Percentiles rank a stretch among this genome's conserved stretches.
Conservation (phyloP, 129 eudicot species). For the Helianthus tuberosus region DNA sequence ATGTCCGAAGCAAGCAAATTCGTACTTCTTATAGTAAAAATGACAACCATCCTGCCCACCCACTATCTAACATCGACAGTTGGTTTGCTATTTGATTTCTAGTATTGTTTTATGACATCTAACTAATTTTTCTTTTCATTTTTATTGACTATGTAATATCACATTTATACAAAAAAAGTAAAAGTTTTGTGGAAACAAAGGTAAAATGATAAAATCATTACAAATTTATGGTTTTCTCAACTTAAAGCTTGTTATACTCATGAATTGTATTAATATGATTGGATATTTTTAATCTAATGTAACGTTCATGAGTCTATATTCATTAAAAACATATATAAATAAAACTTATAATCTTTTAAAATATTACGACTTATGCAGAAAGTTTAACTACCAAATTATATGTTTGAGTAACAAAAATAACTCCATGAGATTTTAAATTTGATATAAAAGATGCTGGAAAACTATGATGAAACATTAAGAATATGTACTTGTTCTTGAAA, state of each 20-base stretch:
- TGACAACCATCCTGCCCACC: conserved; percentile 6
- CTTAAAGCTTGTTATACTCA: background rate
- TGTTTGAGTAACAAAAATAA: background rate
- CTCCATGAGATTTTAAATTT: background rate
- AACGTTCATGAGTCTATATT: background rate
- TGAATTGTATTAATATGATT: background rate
- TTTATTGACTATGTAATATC: background rate
- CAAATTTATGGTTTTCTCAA: background rate
- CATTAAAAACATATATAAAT: background rate
- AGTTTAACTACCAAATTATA: background rate
- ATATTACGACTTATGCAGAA: background rate
- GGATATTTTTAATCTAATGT: background rate
- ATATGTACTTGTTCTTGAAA: background rate
- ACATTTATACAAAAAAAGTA: background rate
- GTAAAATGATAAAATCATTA: background rate
- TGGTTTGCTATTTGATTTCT: conserved; percentile 9
- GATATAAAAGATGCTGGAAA: background rate
- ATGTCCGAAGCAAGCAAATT: conserved; percentile 2
- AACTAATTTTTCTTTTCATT: background rate
- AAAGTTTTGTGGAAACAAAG: background rate
- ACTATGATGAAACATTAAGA: background rate
- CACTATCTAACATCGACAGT: conserved; percentile 11
- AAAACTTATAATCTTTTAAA: background rate
- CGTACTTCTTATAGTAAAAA: background rate
- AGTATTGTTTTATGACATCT: background rate